Base-by-base conservation (phyloP, 2,329 filamentous ascomycete species). In the Aspergillus amoenus region DNA sequence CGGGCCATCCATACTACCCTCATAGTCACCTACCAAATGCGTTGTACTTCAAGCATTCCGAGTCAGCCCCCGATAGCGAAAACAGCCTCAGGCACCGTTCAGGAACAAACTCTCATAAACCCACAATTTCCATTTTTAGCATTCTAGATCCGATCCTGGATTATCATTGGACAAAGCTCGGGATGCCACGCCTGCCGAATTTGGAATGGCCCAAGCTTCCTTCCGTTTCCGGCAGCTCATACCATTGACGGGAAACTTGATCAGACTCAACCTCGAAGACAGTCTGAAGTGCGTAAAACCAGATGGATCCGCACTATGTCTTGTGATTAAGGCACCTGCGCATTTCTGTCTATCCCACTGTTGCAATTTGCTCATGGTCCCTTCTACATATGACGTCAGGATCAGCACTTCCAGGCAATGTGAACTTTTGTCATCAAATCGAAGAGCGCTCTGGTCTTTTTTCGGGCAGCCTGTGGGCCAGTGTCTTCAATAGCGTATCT, bases 341-440 rank as follows among this genome's bases (percentile, higher is more conserved):
- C 2, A 5, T n/a, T n/a, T 2, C 13, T 30, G 27, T 30, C 34
- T 37, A 37, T 37, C 34, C 12, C 9, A n/a, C 34, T 7, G 15
- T 37, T 13, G 12, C 34, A 37, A 3, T 11, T 30, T 30, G 27
- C 9, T 37, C 34, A 5, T 5, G 15, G 34, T 37, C 3, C 32
- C 34, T 30, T 30, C 27, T 30, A 11, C 13, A 8, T 52, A 53
- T 53, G 51, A 53, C 51, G 51, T 53, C 42, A 53, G 9, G 32
- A 53, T 53, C 43, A 47, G 42, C 51, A 53, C 8, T 8, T 5
- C 42, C 40, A 30, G 37, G 12, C 17, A 37, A 46, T 7, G n/a
- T 39, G 32, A 15, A 41, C 27, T 13, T 24, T 15, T 53, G 12
- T 46, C 41, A 30, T 46, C 51, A 53, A 53, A 41, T 47, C 15